phyloP scores from a whole-genome alignment of 2,329 filamentous ascomycete species.

The Colletotrichum horii region DNA sequence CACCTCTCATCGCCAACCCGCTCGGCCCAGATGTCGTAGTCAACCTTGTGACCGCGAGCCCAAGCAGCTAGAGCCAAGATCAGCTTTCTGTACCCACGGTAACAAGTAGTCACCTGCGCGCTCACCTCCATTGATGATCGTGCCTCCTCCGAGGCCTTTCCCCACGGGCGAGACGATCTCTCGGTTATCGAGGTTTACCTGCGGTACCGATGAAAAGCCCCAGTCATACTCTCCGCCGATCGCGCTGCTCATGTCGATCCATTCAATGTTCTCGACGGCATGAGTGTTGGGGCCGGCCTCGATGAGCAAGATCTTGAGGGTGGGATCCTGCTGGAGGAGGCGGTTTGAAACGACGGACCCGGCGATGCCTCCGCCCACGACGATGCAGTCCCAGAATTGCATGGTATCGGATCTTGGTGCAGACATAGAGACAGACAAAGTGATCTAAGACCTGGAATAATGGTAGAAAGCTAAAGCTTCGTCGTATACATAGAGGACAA shows the following conservation, averaged over 20 bases:
- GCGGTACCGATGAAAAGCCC: conserved; percentile 36
- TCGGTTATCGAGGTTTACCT: conserved; percentile 28
- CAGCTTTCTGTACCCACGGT: too few species aligned
- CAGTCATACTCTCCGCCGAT: conserved; percentile 37
- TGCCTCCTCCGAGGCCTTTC: conserved; percentile 45
- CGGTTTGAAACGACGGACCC: conserved; percentile 40
- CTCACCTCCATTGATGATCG: conserved; percentile 44
- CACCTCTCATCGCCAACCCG: conserved; percentile 43
- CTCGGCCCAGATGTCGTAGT: conserved; percentile 50
- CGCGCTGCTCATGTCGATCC: conserved; percentile 27
- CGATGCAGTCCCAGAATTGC: conserved; percentile 35
- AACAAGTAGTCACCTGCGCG: too few species aligned
- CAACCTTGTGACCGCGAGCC: conserved; percentile 46
- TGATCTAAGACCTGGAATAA: rapidly evolving
- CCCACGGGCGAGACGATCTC: conserved; percentile 31
- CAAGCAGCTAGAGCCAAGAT: conserved; percentile 36
- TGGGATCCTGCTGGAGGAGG: conserved; percentile 26
- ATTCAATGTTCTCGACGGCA: conserved; percentile 26
- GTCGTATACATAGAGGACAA: not conserved
- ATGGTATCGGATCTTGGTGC: not conserved
- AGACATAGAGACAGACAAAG: rapidly evolving
- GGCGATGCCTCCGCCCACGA: conserved; percentile 41
- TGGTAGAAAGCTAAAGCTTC: not conserved
- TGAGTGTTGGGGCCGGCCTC: conserved; percentile 40
- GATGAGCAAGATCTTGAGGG: conserved; percentile 38